phyloP scores from a whole-genome alignment of 495 filamentous ascomycete genomes.

The Penicillium angulare region DNA sequence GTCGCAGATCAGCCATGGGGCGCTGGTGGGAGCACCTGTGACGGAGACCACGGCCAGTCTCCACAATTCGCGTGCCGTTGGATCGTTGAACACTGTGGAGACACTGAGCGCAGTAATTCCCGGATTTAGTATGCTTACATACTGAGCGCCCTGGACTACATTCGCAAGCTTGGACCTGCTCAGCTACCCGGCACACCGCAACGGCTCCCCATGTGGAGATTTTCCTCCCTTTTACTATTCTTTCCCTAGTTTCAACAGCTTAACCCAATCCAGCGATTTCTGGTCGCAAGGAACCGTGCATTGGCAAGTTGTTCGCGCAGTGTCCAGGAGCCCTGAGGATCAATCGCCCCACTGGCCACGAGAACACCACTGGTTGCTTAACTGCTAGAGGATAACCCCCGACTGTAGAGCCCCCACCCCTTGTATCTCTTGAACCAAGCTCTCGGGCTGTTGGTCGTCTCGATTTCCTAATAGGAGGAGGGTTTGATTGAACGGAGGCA shows the following conservation, averaged over 20 bases:
- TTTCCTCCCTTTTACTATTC: background rate
- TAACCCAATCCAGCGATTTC: background rate
- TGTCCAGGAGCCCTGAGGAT: background rate
- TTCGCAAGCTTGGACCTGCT: background rate
- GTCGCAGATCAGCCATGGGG: conserved; percentile 1
- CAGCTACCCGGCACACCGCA: background rate
- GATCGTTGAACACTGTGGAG: no score
- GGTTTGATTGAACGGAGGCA: background rate
- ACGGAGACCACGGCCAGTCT: background rate
- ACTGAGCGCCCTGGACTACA: background rate
- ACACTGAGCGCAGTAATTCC: background rate
- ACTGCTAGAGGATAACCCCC: no score
- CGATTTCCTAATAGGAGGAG: conserved; percentile 4
- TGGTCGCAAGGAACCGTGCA: background rate
- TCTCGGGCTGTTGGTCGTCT: conserved; percentile 6
- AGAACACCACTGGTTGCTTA: background rate
- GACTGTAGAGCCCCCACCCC: background rate
- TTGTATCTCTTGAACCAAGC: background rate
- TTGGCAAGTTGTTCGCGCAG: background rate
- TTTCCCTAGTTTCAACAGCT: background rate
- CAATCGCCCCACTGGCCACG: background rate
- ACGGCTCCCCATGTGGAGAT: background rate
- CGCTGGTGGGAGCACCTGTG: background rate
- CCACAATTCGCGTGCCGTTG: no score
- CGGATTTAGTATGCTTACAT: background rate